Conservation (phyloP, 768 basidiomycete species). For the Kwoniella dendrophila region DNA sequence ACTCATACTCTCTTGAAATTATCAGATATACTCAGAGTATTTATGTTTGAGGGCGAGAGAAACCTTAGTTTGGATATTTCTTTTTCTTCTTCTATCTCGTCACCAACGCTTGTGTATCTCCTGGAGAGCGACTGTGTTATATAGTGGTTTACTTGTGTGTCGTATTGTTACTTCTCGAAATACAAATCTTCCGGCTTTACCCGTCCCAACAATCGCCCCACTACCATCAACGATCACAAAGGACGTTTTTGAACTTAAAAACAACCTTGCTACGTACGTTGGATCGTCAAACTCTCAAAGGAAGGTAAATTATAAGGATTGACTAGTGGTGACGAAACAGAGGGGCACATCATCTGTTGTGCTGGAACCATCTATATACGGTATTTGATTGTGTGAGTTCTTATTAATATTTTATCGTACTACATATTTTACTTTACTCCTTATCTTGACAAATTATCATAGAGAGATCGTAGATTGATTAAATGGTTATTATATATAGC, state of each 20-base stretch:
- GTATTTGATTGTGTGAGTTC: not conserved
- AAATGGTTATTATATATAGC: too few relatives aligned
- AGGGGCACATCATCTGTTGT: slow-evolving; percentile 1
- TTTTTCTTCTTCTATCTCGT: too few relatives aligned
- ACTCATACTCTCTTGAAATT: not conserved
- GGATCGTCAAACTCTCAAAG: slow-evolving; percentile 17
- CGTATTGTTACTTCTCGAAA: too few relatives aligned
- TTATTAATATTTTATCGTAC: not conserved
- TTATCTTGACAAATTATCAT: too few relatives aligned
- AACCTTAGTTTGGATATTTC: not conserved
- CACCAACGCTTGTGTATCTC: too few relatives aligned
- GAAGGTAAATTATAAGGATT: slow-evolving; percentile 14
- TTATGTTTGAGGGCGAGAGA: not conserved
- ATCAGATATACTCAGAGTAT: not conserved
- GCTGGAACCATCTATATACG: not conserved
- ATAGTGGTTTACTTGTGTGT: too few relatives aligned
- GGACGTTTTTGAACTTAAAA: not conserved
- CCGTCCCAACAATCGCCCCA: too few relatives aligned
- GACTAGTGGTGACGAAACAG: not conserved
- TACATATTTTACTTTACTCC: too few relatives aligned
- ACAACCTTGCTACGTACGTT: not conserved
- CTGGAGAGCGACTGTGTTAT: too few relatives aligned
- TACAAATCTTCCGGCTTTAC: too few relatives aligned
- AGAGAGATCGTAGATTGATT: too few relatives aligned
- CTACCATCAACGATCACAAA: not conserved